These are phyloP conservation scores for Boletus subparvulus DNA, from an alignment of 768 basidiomycete genomes.

Conservation along the genomic window DNA sequence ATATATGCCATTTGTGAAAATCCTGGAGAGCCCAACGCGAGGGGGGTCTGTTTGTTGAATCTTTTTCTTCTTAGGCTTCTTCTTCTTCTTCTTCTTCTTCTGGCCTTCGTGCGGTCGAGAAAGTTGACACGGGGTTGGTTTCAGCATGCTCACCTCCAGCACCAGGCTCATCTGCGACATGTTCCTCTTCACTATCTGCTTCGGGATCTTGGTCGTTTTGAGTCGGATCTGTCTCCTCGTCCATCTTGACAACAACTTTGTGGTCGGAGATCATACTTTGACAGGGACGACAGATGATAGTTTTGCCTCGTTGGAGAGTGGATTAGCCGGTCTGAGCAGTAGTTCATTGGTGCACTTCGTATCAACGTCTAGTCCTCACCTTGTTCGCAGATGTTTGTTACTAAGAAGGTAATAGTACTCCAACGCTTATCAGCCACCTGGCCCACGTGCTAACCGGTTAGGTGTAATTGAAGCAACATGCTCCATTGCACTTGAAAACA, in stretches of 20 bases:
- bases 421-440: not conserved
- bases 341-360: no score
- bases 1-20: constrained; percentile 83
- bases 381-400: no score
- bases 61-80: constrained; percentile 87
- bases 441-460: not conserved
- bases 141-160: constrained; percentile 27
- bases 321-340: not conserved
- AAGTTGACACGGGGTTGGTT: not conserved
- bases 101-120: constrained; percentile 40
- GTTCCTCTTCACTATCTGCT: constrained; percentile 37
- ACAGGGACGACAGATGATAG: not conserved
- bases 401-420: no score
- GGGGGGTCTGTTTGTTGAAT: constrained; percentile 88
- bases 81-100: constrained; percentile 93
- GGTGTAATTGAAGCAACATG: not conserved
- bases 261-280: constrained; percentile 22
- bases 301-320: not conserved
- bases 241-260: constrained; percentile 8
- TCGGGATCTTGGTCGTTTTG: constrained; percentile 23
- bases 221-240: constrained; percentile 12
- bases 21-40: constrained; percentile 80
- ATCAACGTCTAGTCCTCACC: not conserved
- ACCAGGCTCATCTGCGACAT: constrained; percentile 22
- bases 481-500: not conserved